Base-by-base conservation (phyloP, 176 grass and related monocot species). In the Musa troglodytarum region DNA sequence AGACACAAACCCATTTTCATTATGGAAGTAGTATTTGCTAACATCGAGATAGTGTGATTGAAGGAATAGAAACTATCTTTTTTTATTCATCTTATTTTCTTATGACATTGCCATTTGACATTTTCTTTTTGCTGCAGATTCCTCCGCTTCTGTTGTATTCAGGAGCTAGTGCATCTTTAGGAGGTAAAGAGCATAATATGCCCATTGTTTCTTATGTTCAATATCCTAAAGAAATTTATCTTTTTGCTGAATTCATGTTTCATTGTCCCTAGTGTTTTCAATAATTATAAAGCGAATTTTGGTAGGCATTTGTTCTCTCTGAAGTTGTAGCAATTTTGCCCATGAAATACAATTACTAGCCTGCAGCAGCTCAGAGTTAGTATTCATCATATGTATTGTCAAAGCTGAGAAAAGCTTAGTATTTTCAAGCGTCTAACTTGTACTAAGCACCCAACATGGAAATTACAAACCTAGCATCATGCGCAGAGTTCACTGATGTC, bases 151-250 rank as follows among this genome's bases (percentile, higher is more conserved):
- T 99, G 23, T 23, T 91, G 58, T 93, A 89, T 82, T 99, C 90
- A 77, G 90, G 95, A 78, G 76, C 80, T 52, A 91, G 90, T 92
- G 90, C 88, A 91, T 71, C 75, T 54, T 91, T 99, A 89, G 95
- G 95, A 22, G 81, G 90, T 99, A 88, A 87, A 80, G 54, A 19
- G 67, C 78, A 43, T 65, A 26, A 65, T 61, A n/a, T 34, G 29
- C 50, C 0, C 2, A 26, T 82, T 7, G 9, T 62, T 49, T 17
- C 49, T 26, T 13, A 64, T 20, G 65, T 71, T 22, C 11, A 14
- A 2, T 19, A 22, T 54, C 68, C 16, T 22, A 51, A 17, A 19
- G 16, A 61, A 19, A 3, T 61, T 22, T n/a, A n/a, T n/a, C 11
- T 58, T 58, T 58, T n/a, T n/a, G 3, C 17, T 58, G 55, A 58